These are phyloP conservation scores for Selenicereus undatus DNA, from an alignment of 148 eudicot genomes.

Conservation along the genomic window DNA sequence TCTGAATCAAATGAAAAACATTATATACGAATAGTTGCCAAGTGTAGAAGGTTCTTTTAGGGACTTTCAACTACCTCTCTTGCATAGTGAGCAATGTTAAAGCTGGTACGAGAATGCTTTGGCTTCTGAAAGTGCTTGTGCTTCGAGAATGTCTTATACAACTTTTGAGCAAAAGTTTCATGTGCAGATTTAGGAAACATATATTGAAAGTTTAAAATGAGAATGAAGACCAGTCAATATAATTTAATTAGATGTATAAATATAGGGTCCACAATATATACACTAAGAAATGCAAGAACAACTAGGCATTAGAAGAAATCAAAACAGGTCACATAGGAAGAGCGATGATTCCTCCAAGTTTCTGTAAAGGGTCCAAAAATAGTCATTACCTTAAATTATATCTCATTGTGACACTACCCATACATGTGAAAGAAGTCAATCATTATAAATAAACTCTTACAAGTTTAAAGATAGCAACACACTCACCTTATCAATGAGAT, in stretches of 20 bases:
- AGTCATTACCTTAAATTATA: not conserved
- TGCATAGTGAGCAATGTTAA: slow-evolving; percentile 88
- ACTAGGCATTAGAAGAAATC: not conserved
- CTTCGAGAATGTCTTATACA: slow-evolving; percentile 81
- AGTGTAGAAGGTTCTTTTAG: not conserved
- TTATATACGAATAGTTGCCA: slow-evolving; percentile 6
- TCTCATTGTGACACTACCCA: not conserved
- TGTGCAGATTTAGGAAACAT: slow-evolving; percentile 99
- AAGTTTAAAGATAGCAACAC: not conserved
- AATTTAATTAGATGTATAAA: not conserved
- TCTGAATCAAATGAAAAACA: slow-evolving; percentile 43
- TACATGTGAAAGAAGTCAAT: not conserved
- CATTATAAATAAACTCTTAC: not conserved
- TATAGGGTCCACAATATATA: not conserved
- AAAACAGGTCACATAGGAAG: slow-evolving; percentile 45
- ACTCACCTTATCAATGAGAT: slow-evolving; percentile 90
- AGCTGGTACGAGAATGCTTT: slow-evolving; percentile 96
- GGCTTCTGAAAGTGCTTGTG: slow-evolving; percentile 89
- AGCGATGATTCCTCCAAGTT: slow-evolving; percentile 97
- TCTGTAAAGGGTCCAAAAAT: slow-evolving; percentile 46
- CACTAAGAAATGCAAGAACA: not conserved
- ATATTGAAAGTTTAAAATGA: slow-evolving; percentile 52
- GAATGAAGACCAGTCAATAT: not conserved
- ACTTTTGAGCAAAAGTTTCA: slow-evolving; percentile 96
- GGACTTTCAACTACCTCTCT: slow-evolving; percentile 62